Base-by-base conservation (phyloP, 1,284 basidiomycete species). In the Coriolopsis trogii region DNA sequence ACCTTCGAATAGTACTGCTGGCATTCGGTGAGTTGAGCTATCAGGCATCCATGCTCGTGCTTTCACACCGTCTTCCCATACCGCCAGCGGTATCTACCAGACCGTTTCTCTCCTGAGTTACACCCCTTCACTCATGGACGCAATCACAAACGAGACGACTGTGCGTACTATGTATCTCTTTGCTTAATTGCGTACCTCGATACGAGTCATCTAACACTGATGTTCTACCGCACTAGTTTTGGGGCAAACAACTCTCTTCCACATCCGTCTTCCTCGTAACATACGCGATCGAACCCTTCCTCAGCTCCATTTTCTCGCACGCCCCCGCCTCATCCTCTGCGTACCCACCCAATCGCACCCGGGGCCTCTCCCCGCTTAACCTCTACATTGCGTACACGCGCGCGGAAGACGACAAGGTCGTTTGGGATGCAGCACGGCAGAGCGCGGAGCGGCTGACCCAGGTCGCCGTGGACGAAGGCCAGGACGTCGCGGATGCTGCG, bases 271-370 rank as follows among this genome's bases (percentile, higher is more conserved):
- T 47, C 6, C 70, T 72, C 29, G 59, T 74, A 54, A 79, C 77
- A 9, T 84, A 82, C 59, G 76, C 73, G 47, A 70, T 82, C 51
- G 81, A 86, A 54, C 78, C 80, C 4, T 84, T 85, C 74, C 70
- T 81, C 5, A 64, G 76, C 1, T 63, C 61, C 20, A 58, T 80
- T 50, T 73, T 79, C 60, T 63, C 65, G 2, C 75, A 81, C 58
- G 70, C 66, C 41, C 51, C 65, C 12, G 65, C 47, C 18, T 45
- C 63, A 3, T 58, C 63, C 3, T 70, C 79, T 2, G 80, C 80
- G 0, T 84, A 74, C 60, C 81, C 80, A 5, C 75, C 78, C 2
- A 61, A 67, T 15, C 76, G 81, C 46, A 53, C 65, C 2, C 60
- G 55, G 6, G 67, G 68, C 6, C 57, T 76, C 47, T 62, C 74